A percentile compares a stretch with the other conserved stretches of the same genome.
phyloP scores from a whole-genome alignment of 2,329 filamentous ascomycete species.

The Aureobasidium sp. region DNA sequence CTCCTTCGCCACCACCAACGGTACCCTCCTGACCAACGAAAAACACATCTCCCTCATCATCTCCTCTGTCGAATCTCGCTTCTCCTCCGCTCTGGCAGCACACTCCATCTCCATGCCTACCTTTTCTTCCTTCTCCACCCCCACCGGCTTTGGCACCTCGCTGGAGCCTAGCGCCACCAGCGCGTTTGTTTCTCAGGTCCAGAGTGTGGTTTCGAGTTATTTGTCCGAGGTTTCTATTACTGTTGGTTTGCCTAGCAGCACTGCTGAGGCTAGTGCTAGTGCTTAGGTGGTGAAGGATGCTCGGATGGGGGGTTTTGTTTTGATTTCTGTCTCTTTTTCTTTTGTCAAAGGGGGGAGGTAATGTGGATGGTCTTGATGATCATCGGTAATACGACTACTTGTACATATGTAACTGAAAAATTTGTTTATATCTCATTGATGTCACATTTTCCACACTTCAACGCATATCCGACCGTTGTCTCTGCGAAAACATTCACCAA shows the following conservation, averaged over 20 bases:
- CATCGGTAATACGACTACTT: too few relatives aligned
- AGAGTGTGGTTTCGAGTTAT: not conserved
- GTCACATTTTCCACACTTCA: too few relatives aligned
- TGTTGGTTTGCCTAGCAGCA: not conserved
- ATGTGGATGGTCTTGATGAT: too few relatives aligned
- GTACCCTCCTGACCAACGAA: not conserved
- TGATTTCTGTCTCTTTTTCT: not conserved
- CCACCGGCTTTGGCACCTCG: not conserved
- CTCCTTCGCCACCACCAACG: not conserved
- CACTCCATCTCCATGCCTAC: slow-evolving; percentile 1
- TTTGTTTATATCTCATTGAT: too few relatives aligned
- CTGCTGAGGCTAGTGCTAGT: not conserved
- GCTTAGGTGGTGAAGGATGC: not conserved
- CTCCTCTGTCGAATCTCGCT: not conserved
- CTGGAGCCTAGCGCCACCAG: not conserved
- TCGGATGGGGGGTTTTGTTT: too few relatives aligned
- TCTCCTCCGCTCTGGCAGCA: not conserved
- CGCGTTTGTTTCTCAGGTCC: not conserved
- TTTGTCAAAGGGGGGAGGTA: too few relatives aligned
- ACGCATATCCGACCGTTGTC: too few relatives aligned
- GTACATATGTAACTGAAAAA: too few relatives aligned
- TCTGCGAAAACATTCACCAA: too few relatives aligned
- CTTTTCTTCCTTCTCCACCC: not conserved
- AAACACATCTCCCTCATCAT: not conserved
- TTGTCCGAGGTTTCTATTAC: not conserved